A percentile compares a stretch with the other conserved stretches of the same genome.
phyloP scores from a whole-genome alignment of 768 basidiomycete genomes.

The Boletus sp. region DNA sequence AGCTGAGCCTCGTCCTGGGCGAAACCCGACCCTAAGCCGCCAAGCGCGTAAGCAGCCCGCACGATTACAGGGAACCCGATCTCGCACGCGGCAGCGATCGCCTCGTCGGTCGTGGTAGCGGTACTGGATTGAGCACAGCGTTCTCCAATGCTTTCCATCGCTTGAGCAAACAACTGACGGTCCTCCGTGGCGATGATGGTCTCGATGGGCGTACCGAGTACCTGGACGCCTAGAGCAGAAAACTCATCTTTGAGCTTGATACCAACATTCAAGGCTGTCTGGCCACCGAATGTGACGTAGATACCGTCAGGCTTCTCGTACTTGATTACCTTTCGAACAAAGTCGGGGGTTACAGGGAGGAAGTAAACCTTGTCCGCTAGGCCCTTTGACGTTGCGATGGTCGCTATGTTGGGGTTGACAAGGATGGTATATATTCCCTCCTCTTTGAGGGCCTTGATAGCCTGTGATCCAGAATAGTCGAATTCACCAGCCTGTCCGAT shows the following conservation, averaged over 20 bases:
- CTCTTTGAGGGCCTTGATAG: conserved; percentile 98
- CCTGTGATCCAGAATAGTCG: conserved; percentile 99
- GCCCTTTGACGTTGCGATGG: conserved; percentile 95
- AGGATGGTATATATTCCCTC: conserved; percentile 99
- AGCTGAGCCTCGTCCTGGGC: conserved; percentile 94
- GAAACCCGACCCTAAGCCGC: conserved; percentile 94
- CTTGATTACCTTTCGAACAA: conserved; percentile 96
- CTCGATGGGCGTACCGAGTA: conserved; percentile 94
- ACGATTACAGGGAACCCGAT: conserved; percentile 98
- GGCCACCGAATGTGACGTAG: conserved; percentile 97
- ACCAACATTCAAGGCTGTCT: conserved; percentile 95
- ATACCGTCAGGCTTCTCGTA: conserved; percentile 99
- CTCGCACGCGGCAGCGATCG: conserved; percentile 70
- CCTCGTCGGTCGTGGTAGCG: conserved; percentile 85
- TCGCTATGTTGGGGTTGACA: conserved; percentile 98
- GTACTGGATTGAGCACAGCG: conserved; percentile 89
- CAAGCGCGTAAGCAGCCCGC: conserved; percentile 94
- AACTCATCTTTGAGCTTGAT: conserved; percentile 99
- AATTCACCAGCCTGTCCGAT: conserved; percentile 99
- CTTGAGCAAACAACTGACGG: conserved; percentile 87
- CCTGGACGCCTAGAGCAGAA: conserved; percentile 81
- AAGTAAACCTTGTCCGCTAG: conserved; percentile 99
- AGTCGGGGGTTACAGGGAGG: conserved; percentile 96
- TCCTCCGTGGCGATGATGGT: conserved; percentile 98
- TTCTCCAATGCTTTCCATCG: conserved; percentile 96